Evolutionary conservation across 257 asterid species (phyloP), one percentile per base, ranked within the genome.

Genomic region (Penstemon davidsonii): DNA sequence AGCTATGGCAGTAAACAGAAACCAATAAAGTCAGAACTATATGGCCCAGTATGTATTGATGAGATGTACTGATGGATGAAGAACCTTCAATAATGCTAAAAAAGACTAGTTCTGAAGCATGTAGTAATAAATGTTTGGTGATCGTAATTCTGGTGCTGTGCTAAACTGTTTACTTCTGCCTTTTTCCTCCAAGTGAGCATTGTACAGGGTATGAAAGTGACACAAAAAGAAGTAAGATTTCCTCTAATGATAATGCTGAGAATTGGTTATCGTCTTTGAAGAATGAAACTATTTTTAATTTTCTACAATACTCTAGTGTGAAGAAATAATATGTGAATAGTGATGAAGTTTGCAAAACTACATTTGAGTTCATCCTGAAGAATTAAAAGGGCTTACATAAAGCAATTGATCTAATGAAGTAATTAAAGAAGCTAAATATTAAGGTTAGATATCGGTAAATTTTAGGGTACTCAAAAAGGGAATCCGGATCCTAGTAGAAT

Each of bases 1-100:
- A 72, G 64, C 83, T 72, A 51, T 59, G 50, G 71, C 51, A 71
- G 54, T 55, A 60, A 62, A 42, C 18, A 54, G 51, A 53, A 46
- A 52, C 33, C 4, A 55, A 6, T 7, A 15, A 52, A 38, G 9
- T 70, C 46, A 74, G 72, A 25, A 59, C 7, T 33, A 53, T 51
- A 65, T 8, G 18, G 55, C 56, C 38, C 51, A 58, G 66, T 5
- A 54, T 19, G 53, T 43, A 65, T 10, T n/a, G 39, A 57, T 15
- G 49, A 70, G 13, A 55, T 12, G 42, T 68, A 44, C 55, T 38
- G 43, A 63, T 3, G 18, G 45, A 55, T 7, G 33, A 47, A 43
- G 53, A 42, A 37, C 10, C 36, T 59, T 56, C 8, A 15, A 58
- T 7, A 42, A 69, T 52, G 43, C 39, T 9, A 56, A 5, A 46